Base-by-base conservation (phyloP, 164 flowering plant species). In the Amborella trichopoda region DNA sequence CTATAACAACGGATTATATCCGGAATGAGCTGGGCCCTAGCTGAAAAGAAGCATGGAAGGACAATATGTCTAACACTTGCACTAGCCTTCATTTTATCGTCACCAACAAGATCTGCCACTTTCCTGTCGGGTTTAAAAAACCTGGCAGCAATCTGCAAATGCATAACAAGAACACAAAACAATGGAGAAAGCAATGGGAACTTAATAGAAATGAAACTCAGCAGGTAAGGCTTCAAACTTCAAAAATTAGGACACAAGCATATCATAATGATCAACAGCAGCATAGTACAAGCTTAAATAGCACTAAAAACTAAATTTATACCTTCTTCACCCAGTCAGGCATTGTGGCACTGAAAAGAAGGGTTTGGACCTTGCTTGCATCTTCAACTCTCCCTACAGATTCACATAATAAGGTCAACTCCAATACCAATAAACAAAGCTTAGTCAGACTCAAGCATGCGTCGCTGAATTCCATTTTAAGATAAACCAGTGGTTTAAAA, bases 331-430 rank as follows among this genome's bases (percentile, higher is more conserved):
- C 90, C 99, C 99, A 82, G 16, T 16, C 50, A 18, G 99, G 99
- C 47, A 87, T 64, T 19, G 99, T 91, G 14, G 99, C 99, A 75
- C 99, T 91, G 63, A 91, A 91, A 21, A 91, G 93, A 55, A 91
- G 85, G 44, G 98, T 91, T 64, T 91, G 96, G 49, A 91, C 98
- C 64, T 83, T 77, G 50, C 34, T 82, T 6, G 67, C 65, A 70
- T 91, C 95, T 28, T 73, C 63, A 1, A 91, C 99, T 58, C 84
- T 84, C 18, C 96, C 99, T 91, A 72, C 44, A 74, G 48, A 33
- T 33, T 33, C 14, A 33, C 14, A 33, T 11, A 17, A 33, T 11
- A 33, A 33, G 16, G 37, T n/a, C n/a, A n/a, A n/a, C n/a, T n/a
- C n/a, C n/a, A n/a, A n/a, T n/a, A n/a, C n/a, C n/a, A n/a, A n/a